phyloP scores from a whole-genome alignment of 345 rosid species.

The Cardiospermum halicacabum region DNA sequence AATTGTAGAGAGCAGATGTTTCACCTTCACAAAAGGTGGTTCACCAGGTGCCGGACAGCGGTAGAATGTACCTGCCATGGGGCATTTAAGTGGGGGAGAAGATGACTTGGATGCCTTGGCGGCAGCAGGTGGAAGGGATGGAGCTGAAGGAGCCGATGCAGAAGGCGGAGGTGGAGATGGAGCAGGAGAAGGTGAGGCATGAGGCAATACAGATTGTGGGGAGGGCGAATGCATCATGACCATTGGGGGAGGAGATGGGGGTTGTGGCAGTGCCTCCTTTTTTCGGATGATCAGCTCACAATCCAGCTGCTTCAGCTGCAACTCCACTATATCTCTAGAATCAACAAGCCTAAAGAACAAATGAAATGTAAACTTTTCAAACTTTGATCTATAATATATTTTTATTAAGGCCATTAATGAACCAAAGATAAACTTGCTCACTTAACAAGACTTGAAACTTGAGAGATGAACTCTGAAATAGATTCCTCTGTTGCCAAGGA shows the following conservation, averaged over 20 bases:
- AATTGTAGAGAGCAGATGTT: conserved; percentile 13
- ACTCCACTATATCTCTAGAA: conserved; percentile 82
- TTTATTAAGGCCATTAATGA: conserved; percentile 1
- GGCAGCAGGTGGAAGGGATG: conserved; percentile 43
- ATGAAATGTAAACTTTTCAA: conserved; percentile 1
- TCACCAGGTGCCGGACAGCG: conserved; percentile 73
- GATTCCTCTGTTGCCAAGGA: conserved; percentile 55
- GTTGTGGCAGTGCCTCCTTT: conserved; percentile 80
- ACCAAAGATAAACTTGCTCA: conserved; percentile 24
- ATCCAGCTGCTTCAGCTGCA: conserved; percentile 81
- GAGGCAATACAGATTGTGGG: conserved; percentile 28
- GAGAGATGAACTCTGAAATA: conserved; percentile 64
- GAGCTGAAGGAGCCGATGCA: conserved; percentile 29
- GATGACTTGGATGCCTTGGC: conserved; percentile 50
- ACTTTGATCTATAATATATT: background rate
- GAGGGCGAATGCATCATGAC: conserved; percentile 53
- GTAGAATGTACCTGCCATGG: conserved; percentile 93
- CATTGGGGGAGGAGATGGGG: conserved; percentile 44
- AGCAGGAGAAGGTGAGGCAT: conserved; percentile 34
- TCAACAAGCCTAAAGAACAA: conserved; percentile 69
- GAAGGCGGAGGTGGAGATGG: conserved; percentile 32
- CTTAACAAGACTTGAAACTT: conserved; percentile 84
- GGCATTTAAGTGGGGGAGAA: conserved; percentile 70
- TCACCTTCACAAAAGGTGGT: conserved; percentile 78
- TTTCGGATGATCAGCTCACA: conserved; percentile 74